These are phyloP conservation scores for Chimonanthus praecox DNA, from an alignment of 164 flowering plant species.

Conservation along the genomic window DNA sequence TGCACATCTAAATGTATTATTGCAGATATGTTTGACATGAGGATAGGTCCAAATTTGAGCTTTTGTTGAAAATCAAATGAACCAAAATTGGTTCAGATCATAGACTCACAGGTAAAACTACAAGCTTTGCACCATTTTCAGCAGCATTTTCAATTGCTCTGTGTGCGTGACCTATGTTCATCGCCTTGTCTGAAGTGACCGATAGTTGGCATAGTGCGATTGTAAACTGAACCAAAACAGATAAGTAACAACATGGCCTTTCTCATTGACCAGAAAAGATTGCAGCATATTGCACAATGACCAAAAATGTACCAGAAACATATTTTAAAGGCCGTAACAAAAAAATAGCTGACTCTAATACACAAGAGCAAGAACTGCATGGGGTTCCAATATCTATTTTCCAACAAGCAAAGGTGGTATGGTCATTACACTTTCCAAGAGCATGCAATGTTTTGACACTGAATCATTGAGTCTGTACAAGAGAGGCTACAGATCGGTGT, in stretches of 20 bases:
- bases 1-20: not conserved
- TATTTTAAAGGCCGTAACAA: no score
- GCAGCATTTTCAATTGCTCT: constrained; percentile 76
- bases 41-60: not conserved
- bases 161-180: constrained; percentile 77
- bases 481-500: no score
- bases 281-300: no score
- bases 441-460: no score
- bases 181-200: constrained; percentile 74
- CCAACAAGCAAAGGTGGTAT: no score
- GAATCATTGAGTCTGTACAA: no score
- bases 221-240: constrained; percentile 47
- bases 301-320: no score
- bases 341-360: no score
- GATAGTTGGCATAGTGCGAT: constrained; percentile 78
- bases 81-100: not conserved
- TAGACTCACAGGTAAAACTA: constrained; percentile 70
- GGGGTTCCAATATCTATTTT: no score
- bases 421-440: no score
- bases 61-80: not conserved
- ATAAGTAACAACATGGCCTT: not conserved
- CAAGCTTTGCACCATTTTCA: constrained; percentile 74
- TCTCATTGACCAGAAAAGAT: not conserved
- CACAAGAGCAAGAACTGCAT: no score
- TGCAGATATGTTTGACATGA: not conserved